These are phyloP conservation scores for Grifola frondosa DNA, from an alignment of 1,284 basidiomycete species.

Conservation along the genomic window DNA sequence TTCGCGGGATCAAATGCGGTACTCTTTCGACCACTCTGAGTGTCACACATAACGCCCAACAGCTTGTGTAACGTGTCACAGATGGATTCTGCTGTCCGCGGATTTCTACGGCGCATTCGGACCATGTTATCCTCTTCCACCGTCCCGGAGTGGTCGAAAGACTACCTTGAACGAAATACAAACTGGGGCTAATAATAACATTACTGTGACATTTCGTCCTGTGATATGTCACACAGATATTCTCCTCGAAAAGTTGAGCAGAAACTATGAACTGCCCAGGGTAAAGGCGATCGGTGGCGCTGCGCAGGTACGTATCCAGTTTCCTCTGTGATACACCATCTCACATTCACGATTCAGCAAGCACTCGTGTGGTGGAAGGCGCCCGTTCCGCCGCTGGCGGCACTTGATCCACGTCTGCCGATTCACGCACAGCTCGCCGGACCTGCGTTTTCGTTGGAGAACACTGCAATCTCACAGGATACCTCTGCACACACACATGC, in stretches of 20 bases:
- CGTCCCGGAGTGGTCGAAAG: too few relatives aligned
- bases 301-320: slow-evolving; percentile 52
- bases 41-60: slow-evolving; percentile 23
- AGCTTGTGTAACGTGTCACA: slow-evolving; percentile 6
- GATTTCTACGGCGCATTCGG: too few relatives aligned
- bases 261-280: slow-evolving; percentile 63
- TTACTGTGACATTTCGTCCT: slow-evolving; percentile 20
- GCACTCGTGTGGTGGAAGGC: slow-evolving; percentile 84
- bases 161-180: too few relatives aligned
- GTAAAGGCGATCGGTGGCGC: slow-evolving; percentile 73
- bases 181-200: slow-evolving; percentile 8
- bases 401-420: slow-evolving; percentile 62
- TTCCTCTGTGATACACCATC: slow-evolving; percentile 5
- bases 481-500: slow-evolving; percentile 77
- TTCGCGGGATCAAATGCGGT: slow-evolving; percentile 46
- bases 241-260: slow-evolving; percentile 69
- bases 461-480: slow-evolving; percentile 73
- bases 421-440: slow-evolving; percentile 66
- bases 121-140: too few relatives aligned
- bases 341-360: slow-evolving; percentile 57
- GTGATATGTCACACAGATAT: slow-evolving; percentile 56
- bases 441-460: slow-evolving; percentile 70
- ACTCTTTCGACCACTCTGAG: slow-evolving; percentile 33
- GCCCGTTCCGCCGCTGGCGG: slow-evolving; percentile 60
- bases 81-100: background rate